These are phyloP conservation scores for Fraxinus floribunda DNA, from an alignment of 305 asterid genomes.

Conservation along the genomic window DNA sequence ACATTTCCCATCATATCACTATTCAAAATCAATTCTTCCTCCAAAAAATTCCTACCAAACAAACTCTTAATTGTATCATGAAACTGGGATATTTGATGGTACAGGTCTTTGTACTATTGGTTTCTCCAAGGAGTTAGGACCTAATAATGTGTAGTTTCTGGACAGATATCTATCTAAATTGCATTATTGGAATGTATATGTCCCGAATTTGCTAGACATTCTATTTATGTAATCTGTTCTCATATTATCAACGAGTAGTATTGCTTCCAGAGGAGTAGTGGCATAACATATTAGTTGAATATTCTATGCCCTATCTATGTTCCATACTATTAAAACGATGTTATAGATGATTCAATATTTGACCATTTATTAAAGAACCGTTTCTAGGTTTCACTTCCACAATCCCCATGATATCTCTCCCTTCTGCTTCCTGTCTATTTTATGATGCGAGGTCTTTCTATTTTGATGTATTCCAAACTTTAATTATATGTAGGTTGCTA, in stretches of 20 bases:
- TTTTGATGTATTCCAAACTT: slow-evolving; percentile 17
- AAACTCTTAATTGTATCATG: background rate
- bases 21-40: too few relatives aligned
- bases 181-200: background rate
- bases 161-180: background rate
- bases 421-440: background rate
- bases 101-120: background rate
- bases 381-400: slow-evolving; percentile 3
- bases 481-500: slow-evolving; percentile 76
- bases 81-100: background rate
- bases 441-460: background rate
- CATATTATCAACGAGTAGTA: background rate
- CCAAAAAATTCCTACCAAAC: too few relatives aligned
- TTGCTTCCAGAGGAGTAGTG: background rate
- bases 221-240: background rate
- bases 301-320: background rate
- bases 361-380: background rate
- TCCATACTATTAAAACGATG: background rate
- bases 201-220: background rate
- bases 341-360: background rate
- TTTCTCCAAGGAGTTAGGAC: background rate
- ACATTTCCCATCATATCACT: too few relatives aligned
- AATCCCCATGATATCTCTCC: background rate
- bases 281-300: background rate
- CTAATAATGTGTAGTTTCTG: background rate